These are phyloP conservation scores for Lipomyces lipofer DNA, from an alignment of 805 yeast genomes.

Conservation along the genomic window DNA sequence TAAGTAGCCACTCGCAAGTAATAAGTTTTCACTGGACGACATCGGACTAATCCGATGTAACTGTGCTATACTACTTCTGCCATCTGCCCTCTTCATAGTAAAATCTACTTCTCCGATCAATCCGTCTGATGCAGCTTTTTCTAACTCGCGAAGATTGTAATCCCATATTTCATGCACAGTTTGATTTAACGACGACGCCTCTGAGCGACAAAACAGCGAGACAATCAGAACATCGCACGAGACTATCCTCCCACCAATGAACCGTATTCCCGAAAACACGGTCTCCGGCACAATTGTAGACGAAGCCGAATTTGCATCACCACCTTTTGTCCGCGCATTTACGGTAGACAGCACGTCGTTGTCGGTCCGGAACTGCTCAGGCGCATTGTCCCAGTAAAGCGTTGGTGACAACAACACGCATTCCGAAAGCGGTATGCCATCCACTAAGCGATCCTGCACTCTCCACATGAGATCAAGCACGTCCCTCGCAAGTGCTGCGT, in stretches of 20 bases:
- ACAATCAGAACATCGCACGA: slow-evolving; percentile 8
- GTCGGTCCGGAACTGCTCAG: slow-evolving; percentile 39
- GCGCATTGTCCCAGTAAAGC: slow-evolving; percentile 46
- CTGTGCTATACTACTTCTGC: neutral
- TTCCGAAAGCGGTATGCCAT: slow-evolving; percentile 35
- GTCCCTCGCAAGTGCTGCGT: slow-evolving; percentile 40
- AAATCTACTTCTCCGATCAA: neutral
- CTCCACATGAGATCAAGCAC: slow-evolving; percentile 42
- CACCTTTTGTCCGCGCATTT: slow-evolving; percentile 18
- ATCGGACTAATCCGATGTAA: slow-evolving; percentile 30
- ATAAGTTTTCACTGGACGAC: slow-evolving; percentile 34
- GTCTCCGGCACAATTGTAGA: neutral
- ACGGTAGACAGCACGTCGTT: slow-evolving; percentile 44
- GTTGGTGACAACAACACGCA: slow-evolving; percentile 42
- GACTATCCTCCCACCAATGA: slow-evolving; percentile 1
- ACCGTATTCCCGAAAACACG: neutral
- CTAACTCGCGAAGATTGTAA: slow-evolving; percentile 1
- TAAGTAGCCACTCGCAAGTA: slow-evolving; percentile 37
- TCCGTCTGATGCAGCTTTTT: neutral
- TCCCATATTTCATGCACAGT: slow-evolving; percentile 5
- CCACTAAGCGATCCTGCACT: slow-evolving; percentile 41
- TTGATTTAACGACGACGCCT: neutral
- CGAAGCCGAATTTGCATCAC: neutral
- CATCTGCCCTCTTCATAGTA: too few species aligned
- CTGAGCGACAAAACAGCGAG: slow-evolving; percentile 5